Evolutionary conservation across 164 flowering plant species (phyloP), one percentile per base, ranked within the genome.

Genomic region (Umbilicus rupestris): DNA sequence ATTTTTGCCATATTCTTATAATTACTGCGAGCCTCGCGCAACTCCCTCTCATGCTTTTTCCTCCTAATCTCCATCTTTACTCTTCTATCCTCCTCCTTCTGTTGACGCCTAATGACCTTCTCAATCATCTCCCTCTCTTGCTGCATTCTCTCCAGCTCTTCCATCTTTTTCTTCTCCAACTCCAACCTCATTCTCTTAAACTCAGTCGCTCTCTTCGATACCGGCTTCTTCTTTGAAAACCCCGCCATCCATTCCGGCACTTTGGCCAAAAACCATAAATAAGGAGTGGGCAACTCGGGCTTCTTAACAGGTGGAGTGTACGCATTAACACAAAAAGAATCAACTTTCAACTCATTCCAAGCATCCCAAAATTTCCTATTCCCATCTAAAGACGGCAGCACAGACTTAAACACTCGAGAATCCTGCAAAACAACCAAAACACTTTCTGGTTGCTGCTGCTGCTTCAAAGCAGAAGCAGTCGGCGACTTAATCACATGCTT

Each of bases 371-470:
- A 92, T 76, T 68, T 87, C 59, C 63, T 69, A 71, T 92, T 82
- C 47, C 84, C 73, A 24, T 80, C 85, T 10, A 79, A 8, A 0
- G 87, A 79, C 0, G 98, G 98, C 64, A 92, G 74, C 5, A 87
- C 96, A 10, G 90, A 79, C 69, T 87, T 82, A 39, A 84, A 72
- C 69, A 89, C 96, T 78, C 84, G 83, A 69, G 81, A 78, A 80
- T 92, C 96, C 20, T 89, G 91, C 42, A 89, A 55, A 70, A 92
- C 96, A 5, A 82, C 92, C 45, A 92, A 71, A 57, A 92, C 86
- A 11, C 83, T 69, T 42, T 82, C 92, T 6, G 87, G 74, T 22
- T 71, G 70, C 63, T 72, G 76, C 80, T 20, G 26, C 71, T 77
- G 55, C 85, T 76, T 42, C 35, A 55, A 14, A 28, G 19, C 60